Percentiles rank a stretch among this genome's conserved stretches.
phyloP scores from a whole-genome alignment of 1,284 basidiomycete genomes.

The Termitomyces sp. region DNA sequence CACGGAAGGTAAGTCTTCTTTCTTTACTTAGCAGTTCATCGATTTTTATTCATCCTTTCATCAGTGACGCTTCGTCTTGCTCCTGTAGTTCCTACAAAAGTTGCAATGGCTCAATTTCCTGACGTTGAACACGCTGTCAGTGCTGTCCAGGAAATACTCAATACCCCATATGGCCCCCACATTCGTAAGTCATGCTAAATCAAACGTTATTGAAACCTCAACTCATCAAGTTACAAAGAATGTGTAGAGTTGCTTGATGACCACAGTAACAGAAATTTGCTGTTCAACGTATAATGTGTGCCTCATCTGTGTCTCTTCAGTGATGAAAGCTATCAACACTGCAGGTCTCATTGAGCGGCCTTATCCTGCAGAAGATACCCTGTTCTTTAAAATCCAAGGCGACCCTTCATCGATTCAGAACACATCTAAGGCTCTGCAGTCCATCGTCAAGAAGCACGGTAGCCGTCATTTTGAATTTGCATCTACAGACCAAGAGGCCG shows the following conservation, averaged over 20 bases:
- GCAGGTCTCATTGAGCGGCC: conserved; percentile 52
- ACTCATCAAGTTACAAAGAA: conserved; percentile 37
- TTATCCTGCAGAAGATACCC: conserved; percentile 71
- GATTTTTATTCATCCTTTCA: background rate
- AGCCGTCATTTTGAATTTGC: conserved; percentile 74
- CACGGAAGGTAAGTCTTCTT: conserved; percentile 65
- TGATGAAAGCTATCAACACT: conserved; percentile 77
- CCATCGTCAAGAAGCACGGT: conserved; percentile 63
- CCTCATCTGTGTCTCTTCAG: conserved; percentile 25
- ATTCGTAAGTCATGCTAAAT: conserved; percentile 37
- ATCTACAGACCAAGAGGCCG: conserved; percentile 70
- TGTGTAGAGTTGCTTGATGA: conserved; percentile 82
- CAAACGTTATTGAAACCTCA: background rate
- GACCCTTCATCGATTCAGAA: conserved; percentile 58
- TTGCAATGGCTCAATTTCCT: conserved; percentile 69
- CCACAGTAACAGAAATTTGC: conserved; percentile 42
- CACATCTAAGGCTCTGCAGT: conserved; percentile 55
- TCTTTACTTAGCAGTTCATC: background rate
- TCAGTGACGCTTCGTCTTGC: conserved; percentile 75
- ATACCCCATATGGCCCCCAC: conserved; percentile 54
- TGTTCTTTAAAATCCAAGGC: conserved; percentile 90
- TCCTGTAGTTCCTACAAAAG: conserved; percentile 70
- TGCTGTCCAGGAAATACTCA: conserved; percentile 77
- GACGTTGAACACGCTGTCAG: conserved; percentile 59
- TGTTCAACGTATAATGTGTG: background rate